Evolutionary conservation across 2,329 filamentous ascomycete genomes (phyloP), one percentile per base, ranked within the genome.

Genomic region (Periglandula ipomoeae): DNA sequence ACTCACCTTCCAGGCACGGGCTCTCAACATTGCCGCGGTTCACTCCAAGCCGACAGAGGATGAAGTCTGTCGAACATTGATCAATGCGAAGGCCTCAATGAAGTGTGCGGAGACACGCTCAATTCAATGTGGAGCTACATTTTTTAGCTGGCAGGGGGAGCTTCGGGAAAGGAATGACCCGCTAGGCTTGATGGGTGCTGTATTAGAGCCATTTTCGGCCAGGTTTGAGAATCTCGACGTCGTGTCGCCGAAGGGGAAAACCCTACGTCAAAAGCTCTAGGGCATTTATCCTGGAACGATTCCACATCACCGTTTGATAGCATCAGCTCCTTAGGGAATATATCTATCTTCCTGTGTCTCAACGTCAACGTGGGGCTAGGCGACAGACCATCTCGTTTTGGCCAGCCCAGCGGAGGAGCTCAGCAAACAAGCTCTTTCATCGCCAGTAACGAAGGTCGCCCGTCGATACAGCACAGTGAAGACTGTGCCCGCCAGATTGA

Each of bases 21-120:
- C 64, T 63, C 69, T 69, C 52, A 74, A 67, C 71, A 74, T 74
- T 53, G 56, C 63, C 57, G 55, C 52, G 49, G 50, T 44, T 46
- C 46, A 34, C 30, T 24, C 34, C 40, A 42, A 37, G 19, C 42
- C 45, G 55, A 26, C 35, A 38, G 45, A 26, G 17, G 15, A 19
- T 22, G 20, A 13, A 34, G 4, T 17, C 10, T 22, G 37, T 41
- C 45, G 37, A 24, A 37, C 38, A 43, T 43, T 41, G 15, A 37
- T 27, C n/a, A 11, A 10, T n/a, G 39, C 32, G 26, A 34, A 40
- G 26, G 47, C 47, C 35, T 39, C 30, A n/a, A 48, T 19, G 40
- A 8, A 19, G 23, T 37, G n/a, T 22, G 19, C 11, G 20, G 30
- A 45, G 42, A 34, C 42, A 44, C 17, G 26, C 11, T 19, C 20